Evolutionary conservation across 345 rosid genomes (phyloP).

Genomic region (Heritiera fomes): DNA sequence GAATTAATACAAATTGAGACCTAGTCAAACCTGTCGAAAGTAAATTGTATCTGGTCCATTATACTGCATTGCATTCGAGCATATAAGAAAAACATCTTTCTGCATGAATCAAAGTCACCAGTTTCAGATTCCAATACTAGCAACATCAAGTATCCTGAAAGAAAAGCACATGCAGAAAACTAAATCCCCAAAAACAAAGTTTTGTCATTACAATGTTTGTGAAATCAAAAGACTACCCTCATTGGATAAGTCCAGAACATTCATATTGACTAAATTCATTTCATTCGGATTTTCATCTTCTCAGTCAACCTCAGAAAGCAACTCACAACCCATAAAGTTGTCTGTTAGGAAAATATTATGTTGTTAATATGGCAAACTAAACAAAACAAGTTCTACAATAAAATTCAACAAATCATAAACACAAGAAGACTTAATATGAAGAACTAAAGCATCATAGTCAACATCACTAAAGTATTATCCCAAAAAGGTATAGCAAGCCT

Average conservation of each 20-base stretch:
- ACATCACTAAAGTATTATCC: not conserved
- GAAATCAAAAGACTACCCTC: not conserved
- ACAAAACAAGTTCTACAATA: conserved; percentile 1
- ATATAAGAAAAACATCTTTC: conserved; percentile 80
- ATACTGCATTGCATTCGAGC: conserved; percentile 94
- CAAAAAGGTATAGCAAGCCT: not conserved
- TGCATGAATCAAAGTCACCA: conserved; percentile 43
- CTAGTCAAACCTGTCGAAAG: conserved; percentile 72
- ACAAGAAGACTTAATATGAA: not conserved
- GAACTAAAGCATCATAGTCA: not conserved
- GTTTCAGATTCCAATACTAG: conserved; percentile 15
- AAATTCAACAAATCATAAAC: not conserved
- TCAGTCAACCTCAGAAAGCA: not conserved
- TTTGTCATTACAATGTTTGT: not conserved
- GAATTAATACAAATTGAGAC: conserved; percentile 9
- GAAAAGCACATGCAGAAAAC: conserved; percentile 11
- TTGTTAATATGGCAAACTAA: not conserved
- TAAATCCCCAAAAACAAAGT: not conserved
- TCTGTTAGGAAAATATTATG: not conserved
- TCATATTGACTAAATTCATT: not conserved
- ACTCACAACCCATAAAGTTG: conserved; percentile 1
- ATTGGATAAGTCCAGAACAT: not conserved
- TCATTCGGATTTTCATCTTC: conserved; percentile 6
- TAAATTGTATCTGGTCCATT: conserved; percentile 92
- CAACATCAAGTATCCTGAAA: conserved; percentile 19